Base-by-base conservation (phyloP, 208 protist species). In the Trypanosoma congolense region DNA sequence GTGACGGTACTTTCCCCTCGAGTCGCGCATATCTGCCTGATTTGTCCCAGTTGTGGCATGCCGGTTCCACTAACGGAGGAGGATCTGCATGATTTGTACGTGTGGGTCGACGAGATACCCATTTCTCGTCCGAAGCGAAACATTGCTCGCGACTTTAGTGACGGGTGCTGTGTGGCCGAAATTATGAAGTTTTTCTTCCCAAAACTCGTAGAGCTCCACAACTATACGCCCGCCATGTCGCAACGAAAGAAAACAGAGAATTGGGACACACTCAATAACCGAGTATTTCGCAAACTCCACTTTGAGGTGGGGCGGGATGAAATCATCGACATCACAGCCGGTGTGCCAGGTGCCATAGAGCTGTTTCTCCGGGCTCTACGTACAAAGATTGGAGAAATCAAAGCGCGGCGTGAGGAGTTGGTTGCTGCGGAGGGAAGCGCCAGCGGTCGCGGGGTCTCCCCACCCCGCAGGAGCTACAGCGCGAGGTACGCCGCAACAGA, bases 191-290 rank as follows among this genome's bases (percentile, higher is more conserved):
- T 96, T 75, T 99, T 97, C 63, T 97, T 98, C 48, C 97, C 97
- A 6, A 90, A 90, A 48, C 61, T 98, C 4, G 96, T 99, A 1
- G 96, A 99, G n/a, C 59, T 99, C 30, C 96, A 99, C 93, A 99
- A 99, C 83, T 99, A 99, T 69, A 76, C 70, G 1, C 77, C 93
- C 0, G 84, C 96, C 6, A 94, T 94, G 75, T 83, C 80, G 0
- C 66, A 70, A 4, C 49, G 55, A 29, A 87, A 97, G 53, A 99
- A 99, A 76, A 40, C 86, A 5, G 94, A 97, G 58, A 99, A 99
- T 75, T 99, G 97, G 97, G 46, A 91, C 25, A 98, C 96, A 2
- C 79, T 99, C 12, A 97, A 98, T 59, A 64, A 76, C 6, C 90
- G 96, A 58, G 95, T 98, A 9, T 92, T 98, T 52, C 83, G 90